Base-by-base conservation (phyloP, 805 yeast genomes). In the Clavispora fructus region DNA sequence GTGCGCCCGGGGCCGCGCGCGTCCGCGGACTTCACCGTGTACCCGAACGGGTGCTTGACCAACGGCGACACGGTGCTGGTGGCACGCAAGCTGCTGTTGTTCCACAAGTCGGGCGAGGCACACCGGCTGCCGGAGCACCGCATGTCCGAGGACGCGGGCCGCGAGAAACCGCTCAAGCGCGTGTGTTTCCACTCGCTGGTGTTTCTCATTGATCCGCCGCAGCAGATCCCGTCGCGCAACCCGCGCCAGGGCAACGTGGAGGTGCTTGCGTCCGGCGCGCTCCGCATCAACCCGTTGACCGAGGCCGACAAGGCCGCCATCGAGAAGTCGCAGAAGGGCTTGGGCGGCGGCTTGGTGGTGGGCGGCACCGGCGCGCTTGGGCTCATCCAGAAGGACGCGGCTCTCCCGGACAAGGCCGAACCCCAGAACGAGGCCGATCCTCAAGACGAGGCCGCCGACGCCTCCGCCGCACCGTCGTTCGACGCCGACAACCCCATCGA, bases 161-260 rank as follows among this genome's bases (percentile, higher is more conserved):
- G n/a, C 13, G 37, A 33, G 7, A 68, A 62, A 44, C 73, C 74
- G 3, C 53, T 71, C 40, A 70, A 68, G 55, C 54, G 73, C 37
- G 76, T 71, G 10, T 74, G 74, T 3, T 71, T 71, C 45, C 75
- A 71, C 50, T 62, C 69, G 31, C 62, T 65, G 35, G 70, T 75
- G 1, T 71, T 71, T 45, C 58, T 68, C 35, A 69, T 71, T 16
- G 75, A 71, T 45, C 97, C 97, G 2, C 73, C 73, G 1, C 97
- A 91, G 59, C 96, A 90, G 61, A 86, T 91, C 50, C 97, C 97
- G 2, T 85, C 95, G 1, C 70, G 95, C 58, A 77, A 75, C 49
- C 97, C 97, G 7, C 74, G 83, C 53, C 75, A 77, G 55, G 97
- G 97, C 7, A 85, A 88, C 58, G 90, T 71, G 46, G 77, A 80